These are phyloP conservation scores for Agrocybe praecox DNA, from an alignment of 768 basidiomycete genomes.

Conservation along the genomic window DNA sequence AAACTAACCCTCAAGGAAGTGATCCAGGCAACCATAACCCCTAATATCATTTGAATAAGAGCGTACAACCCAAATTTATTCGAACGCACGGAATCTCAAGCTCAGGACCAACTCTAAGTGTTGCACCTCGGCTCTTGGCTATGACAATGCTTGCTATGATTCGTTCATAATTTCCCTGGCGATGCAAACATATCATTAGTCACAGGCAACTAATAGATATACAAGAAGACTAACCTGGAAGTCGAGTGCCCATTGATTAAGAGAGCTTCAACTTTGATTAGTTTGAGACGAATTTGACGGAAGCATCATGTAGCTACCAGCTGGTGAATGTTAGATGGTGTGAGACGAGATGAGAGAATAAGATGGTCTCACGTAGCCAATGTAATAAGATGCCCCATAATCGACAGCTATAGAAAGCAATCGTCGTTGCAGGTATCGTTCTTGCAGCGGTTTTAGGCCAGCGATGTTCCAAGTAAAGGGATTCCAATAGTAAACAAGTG, in stretches of 20 bases:
- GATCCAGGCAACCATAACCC: slow-evolving; percentile 97
- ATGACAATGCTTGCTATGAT: slow-evolving; percentile 87
- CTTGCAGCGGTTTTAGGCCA: not conserved
- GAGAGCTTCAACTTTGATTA: slow-evolving; percentile 55
- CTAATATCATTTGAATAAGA: slow-evolving; percentile 36
- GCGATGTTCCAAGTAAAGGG: no score
- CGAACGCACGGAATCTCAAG: slow-evolving; percentile 83
- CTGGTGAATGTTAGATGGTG: slow-evolving; percentile 19
- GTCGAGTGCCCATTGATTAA: slow-evolving; percentile 98
- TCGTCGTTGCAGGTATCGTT: not conserved
- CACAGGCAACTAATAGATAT: not conserved
- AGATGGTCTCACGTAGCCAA: slow-evolving; percentile 72
- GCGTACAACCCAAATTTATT: not conserved
- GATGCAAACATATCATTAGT: not conserved
- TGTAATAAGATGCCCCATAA: slow-evolving; percentile 86
- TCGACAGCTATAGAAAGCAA: not conserved
- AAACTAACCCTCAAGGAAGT: slow-evolving; percentile 87
- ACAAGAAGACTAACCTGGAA: slow-evolving; percentile 65
- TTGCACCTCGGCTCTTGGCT: slow-evolving; percentile 88
- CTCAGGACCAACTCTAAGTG: slow-evolving; percentile 93
- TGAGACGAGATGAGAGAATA: not conserved
- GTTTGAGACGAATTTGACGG: not conserved
- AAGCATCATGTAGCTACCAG: slow-evolving; percentile 29
- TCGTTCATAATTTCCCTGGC: slow-evolving; percentile 89
- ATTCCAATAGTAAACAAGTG: not conserved